Evolutionary conservation across 495 filamentous ascomycete species (phyloP), one percentile per base, ranked within the genome.

Genomic region (Choiromyces venosus): DNA sequence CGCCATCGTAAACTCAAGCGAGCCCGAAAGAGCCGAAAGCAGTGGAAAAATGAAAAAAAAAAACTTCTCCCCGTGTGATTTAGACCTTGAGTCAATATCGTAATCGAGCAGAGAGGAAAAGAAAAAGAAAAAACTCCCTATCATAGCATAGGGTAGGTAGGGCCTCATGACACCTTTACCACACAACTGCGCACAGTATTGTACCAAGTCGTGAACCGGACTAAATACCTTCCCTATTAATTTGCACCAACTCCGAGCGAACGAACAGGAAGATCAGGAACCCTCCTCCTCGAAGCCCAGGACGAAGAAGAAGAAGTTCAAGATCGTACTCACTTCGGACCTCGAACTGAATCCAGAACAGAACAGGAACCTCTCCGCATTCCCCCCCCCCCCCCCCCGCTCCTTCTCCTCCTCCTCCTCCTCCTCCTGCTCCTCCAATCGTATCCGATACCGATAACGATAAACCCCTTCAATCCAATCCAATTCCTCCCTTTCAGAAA

Each of bases 11-110:
- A 61, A 61, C 1, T 14, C 52, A 33, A 29, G 25, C 52, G 25
- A 61, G 25, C n/a, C n/a, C 52, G 2, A 1, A 56, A 64, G 37
- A 36, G 71, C 2, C 1, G 10, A 70, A 70, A 39, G 66, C 33
- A 56, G 40, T 64, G 37, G 44, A 44, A 68, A 75, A 68, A 38
- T 70, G 66, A 12, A 75, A 74, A 44, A 1, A 0, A 29, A 61
- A 61, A 61, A 6, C 10, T 33, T n/a, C n/a, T n/a, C n/a, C 52
- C 52, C 52, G 46, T 29, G n/a, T n/a, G 9, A n/a, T n/a, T n/a
- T n/a, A n/a, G n/a, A n/a, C n/a, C 2, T 29, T 5, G 46, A 56
- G 46, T 29, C n/a, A 56, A n/a, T n/a, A n/a, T n/a, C n/a, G 46
- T 12, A 56, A 56, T 56, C n/a, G n/a, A 29, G 46, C n/a, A n/a